Evolutionary conservation across 108 stramenopile species (phyloP), one percentile per base, ranked within the genome.

Genomic region (Pseudonitzschia multiseries): DNA sequence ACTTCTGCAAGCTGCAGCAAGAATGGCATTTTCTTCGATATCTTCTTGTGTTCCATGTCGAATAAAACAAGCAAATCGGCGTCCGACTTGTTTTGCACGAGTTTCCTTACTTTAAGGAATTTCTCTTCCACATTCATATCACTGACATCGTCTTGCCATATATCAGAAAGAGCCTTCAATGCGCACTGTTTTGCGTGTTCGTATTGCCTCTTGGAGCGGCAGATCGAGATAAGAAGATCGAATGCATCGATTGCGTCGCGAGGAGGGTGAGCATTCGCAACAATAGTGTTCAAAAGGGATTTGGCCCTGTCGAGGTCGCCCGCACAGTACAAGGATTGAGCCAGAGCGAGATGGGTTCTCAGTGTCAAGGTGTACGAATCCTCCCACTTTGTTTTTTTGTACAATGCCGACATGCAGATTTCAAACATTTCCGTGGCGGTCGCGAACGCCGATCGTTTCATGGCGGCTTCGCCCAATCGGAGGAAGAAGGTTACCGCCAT

Each of bases 11-110:
- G 66, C 22, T 67, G 46, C 28, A 67, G 43, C 66, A 67, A 50
- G 26, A 67, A 67, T 18, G 66, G 66, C 66, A 67, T 67, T 50
- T 67, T 48, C 46, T 24, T 50, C 24, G 28, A 0, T 44, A 41
- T 67, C 46, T 67, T 67, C 43, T 50, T 67, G 36, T 74, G 51
- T 46, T 66, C 65, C 65, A 74, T 67, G 28, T 67, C 65, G 15
- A 50, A 40, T 18, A 64, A 48, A 21, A 67, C 46, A 41, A 67
- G 66, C 43, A 67, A 67, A 67, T 67, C 66, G 5, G 66, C 46
- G 44, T 67, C 66, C 0, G 66, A 67, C 27, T n/a, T 67, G 22
- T 44, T 44, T 41, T 67, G 46, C 42, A 67, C 46, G 20, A 22
- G 66, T 27, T 29, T 8, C 27, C 66, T 21, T 13, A 67, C 44